Evolutionary conservation across 306 rosid genomes (phyloP).

Genomic region (Trichosanthes cucumerina): DNA sequence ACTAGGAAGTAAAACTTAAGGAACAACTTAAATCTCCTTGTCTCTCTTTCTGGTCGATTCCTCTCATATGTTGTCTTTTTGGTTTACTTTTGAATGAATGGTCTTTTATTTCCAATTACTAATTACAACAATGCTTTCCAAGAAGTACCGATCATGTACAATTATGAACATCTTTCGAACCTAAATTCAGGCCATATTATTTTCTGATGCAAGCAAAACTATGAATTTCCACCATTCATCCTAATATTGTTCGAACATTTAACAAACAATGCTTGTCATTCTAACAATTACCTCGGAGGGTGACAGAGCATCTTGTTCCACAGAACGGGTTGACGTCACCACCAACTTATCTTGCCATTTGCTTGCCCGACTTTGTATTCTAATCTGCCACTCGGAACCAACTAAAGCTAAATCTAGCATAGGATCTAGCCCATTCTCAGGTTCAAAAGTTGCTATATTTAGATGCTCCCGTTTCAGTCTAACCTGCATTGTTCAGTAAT

Average conservation of each 20-base stretch:
- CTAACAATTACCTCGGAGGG: slow-evolving; percentile 57
- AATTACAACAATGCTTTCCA: neutral
- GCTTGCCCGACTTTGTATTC: slow-evolving; percentile 80
- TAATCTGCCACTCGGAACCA: slow-evolving; percentile 79
- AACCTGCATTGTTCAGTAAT: slow-evolving; percentile 40
- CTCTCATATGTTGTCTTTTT: neutral
- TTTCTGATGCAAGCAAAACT: neutral
- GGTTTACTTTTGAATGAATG: no score
- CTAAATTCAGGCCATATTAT: neutral
- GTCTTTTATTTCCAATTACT: no score
- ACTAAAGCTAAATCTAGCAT: slow-evolving; percentile 86
- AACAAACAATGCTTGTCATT: neutral
- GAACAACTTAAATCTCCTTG: neutral
- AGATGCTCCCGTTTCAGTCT: slow-evolving; percentile 79
- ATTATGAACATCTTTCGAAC: neutral
- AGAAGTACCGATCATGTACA: neutral
- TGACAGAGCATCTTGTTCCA: slow-evolving; percentile 72
- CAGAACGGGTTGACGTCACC: slow-evolving; percentile 81
- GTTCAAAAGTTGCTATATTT: slow-evolving; percentile 84
- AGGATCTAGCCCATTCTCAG: slow-evolving; percentile 85
- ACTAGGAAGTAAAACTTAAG: neutral
- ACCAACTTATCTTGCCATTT: slow-evolving; percentile 86
- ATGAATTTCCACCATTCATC: neutral
- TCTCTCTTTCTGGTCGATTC: neutral
- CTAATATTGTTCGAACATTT: neutral